Evolutionary conservation across 768 basidiomycete species (phyloP).

Genomic region (Hemileccinum impolitum): DNA sequence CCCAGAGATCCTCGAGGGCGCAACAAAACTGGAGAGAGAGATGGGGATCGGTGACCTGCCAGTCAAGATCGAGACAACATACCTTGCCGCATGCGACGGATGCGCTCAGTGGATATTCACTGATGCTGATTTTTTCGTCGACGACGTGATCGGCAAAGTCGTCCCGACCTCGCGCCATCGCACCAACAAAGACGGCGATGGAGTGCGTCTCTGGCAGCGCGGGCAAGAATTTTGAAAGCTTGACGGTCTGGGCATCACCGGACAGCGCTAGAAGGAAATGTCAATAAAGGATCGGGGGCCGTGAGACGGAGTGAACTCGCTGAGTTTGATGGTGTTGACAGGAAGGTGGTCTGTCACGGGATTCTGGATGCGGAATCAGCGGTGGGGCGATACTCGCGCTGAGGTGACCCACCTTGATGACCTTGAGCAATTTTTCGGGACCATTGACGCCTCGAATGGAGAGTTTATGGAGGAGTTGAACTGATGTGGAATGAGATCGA

Average conservation of each 20-base stretch:
- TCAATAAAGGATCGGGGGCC: conserved; percentile 4
- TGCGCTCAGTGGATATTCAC: conserved; percentile 89
- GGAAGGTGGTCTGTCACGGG: conserved; percentile 94
- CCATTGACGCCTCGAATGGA: conserved; percentile 96
- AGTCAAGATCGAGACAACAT: conserved; percentile 23
- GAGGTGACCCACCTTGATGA: conserved; percentile 71
- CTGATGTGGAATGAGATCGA: conserved; percentile 40
- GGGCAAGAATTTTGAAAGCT: conserved; percentile 80
- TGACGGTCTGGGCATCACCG: conserved; percentile 80
- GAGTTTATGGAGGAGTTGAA: conserved; percentile 94
- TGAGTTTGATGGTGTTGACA: conserved; percentile 92
- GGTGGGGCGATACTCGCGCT: not conserved
- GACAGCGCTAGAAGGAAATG: conserved; percentile 63
- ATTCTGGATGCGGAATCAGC: conserved; percentile 51
- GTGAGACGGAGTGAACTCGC: conserved; percentile 47
- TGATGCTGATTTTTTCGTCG: conserved; percentile 96
- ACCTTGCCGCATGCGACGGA: conserved; percentile 98
- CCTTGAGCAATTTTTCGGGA: conserved; percentile 93
- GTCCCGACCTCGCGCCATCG: conserved; percentile 95
- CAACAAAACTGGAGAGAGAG: conserved; percentile 68
- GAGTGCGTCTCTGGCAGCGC: conserved; percentile 85
- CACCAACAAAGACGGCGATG: conserved; percentile 94
- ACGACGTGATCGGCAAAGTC: conserved; percentile 95
- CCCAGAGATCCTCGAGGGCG: conserved; percentile 92
- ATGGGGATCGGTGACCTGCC: conserved; percentile 1